phyloP scores from a whole-genome alignment of 2,329 filamentous ascomycete species.

The Aureobasidium sp. region DNA sequence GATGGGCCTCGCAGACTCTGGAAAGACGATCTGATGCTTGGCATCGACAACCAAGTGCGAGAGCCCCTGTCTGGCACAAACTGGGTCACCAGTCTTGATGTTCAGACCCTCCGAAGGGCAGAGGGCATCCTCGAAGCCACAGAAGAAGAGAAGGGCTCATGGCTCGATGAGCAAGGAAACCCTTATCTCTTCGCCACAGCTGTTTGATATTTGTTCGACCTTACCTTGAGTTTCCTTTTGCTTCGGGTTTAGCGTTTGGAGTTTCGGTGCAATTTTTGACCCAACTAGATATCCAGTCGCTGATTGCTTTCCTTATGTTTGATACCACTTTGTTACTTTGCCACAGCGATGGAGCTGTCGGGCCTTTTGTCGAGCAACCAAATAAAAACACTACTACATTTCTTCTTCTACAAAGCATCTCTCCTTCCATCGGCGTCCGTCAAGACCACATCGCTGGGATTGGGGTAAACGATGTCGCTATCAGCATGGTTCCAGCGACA shows the following conservation, averaged over 20 bases:
- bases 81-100: conserved; percentile 89
- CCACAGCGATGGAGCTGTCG: background rate
- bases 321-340: conserved; percentile 3
- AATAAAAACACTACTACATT: no score
- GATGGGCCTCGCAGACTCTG: conserved; percentile 80
- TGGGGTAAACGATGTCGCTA: no score
- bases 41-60: conserved; percentile 88
- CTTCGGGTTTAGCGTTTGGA: background rate
- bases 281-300: background rate
- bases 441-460: no score
- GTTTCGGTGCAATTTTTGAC: background rate
- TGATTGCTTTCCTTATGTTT: background rate
- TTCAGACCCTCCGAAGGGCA: conserved; percentile 82
- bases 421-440: no score
- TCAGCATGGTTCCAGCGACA: no score
- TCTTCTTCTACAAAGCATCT: no score
- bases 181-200: background rate
- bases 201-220: background rate
- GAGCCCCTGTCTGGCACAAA: conserved; percentile 62
- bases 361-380: background rate
- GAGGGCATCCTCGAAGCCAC: conserved; percentile 74
- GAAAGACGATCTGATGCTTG: conserved; percentile 99
- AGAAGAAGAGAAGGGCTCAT: conserved; percentile 79
- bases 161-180: conserved; percentile 57
- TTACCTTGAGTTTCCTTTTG: background rate